Evolutionary conservation across 371 early-diverging fungal species (phyloP).

Genomic region (Mucor sp.): DNA sequence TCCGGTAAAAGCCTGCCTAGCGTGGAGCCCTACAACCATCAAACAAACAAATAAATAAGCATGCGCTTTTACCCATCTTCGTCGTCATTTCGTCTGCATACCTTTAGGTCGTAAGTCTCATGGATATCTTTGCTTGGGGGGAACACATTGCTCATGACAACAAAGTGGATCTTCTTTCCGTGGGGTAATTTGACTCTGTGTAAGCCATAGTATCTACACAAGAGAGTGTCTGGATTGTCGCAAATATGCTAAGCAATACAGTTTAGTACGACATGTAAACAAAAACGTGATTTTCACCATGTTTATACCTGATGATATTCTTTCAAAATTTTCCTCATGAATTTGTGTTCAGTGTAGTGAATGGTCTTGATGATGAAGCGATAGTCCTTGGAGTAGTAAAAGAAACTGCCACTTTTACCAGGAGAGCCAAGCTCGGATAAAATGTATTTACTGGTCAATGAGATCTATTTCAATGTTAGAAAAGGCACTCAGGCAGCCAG

Average conservation of each 20-base stretch:
- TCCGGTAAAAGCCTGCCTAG: slow-evolving; percentile 81
- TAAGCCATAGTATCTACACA: slow-evolving; percentile 93
- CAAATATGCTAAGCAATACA: slow-evolving; percentile 70
- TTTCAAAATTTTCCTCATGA: slow-evolving; percentile 84
- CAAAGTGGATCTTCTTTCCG: slow-evolving; percentile 94
- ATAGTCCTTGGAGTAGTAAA: slow-evolving; percentile 97
- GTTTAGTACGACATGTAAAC: not conserved
- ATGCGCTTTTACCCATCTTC: not conserved
- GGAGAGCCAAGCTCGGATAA: slow-evolving; percentile 94
- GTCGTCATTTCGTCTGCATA: slow-evolving; percentile 5
- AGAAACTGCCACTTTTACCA: slow-evolving; percentile 97
- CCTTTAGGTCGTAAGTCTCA: slow-evolving; percentile 95
- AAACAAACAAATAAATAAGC: slow-evolving; percentile 1
- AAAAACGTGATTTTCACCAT: not conserved
- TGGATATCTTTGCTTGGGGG: slow-evolving; percentile 97
- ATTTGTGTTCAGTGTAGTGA: slow-evolving; percentile 93
- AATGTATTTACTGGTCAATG: slow-evolving; percentile 95
- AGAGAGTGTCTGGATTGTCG: slow-evolving; percentile 88
- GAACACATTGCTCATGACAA: slow-evolving; percentile 98
- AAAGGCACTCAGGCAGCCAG: not conserved
- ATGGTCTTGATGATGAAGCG: slow-evolving; percentile 99
- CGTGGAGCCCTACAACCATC: slow-evolving; percentile 60
- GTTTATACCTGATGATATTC: slow-evolving; percentile 77
- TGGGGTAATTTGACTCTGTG: slow-evolving; percentile 95
- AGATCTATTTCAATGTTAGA: slow-evolving; percentile 55